Evolutionary conservation across 805 yeast species (phyloP).

Genomic region (Candida succiphila): DNA sequence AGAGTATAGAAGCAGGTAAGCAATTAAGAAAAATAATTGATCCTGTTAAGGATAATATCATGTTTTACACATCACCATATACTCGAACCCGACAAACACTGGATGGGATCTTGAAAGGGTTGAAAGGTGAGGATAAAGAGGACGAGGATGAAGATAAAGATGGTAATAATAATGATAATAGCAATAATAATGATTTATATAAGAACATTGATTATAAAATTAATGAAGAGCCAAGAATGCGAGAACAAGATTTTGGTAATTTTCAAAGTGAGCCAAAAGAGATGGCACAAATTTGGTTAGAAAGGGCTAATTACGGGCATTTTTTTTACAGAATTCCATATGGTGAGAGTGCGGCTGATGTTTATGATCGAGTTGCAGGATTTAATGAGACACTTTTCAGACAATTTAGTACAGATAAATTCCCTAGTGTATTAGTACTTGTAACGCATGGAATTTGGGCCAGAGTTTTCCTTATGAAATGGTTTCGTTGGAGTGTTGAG

Average conservation of each 20-base stretch:
- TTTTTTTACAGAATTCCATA: constrained; percentile 84
- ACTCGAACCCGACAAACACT: constrained; percentile 78
- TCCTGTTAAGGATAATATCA: constrained; percentile 42
- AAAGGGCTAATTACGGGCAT: constrained; percentile 80
- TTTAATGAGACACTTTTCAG: constrained; percentile 82
- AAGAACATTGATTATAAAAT: constrained; percentile 39
- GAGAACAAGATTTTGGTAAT: constrained; percentile 95
- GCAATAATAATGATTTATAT: too few relatives aligned
- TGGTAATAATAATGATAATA: not conserved
- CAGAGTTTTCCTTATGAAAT: constrained; percentile 83
- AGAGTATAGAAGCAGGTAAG: constrained; percentile 51
- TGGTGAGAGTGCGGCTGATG: constrained; percentile 96
- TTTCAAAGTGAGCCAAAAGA: constrained; percentile 70
- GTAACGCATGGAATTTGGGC: constrained; percentile 96
- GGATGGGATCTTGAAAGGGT: constrained; percentile 53
- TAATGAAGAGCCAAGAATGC: constrained; percentile 81
- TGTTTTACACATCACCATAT: constrained; percentile 84
- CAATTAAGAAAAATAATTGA: constrained; percentile 32
- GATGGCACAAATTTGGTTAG: constrained; percentile 77
- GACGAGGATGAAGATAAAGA: not conserved
- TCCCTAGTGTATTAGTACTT: constrained; percentile 73
- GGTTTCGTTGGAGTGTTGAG: constrained; percentile 92
- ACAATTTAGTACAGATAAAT: constrained; percentile 58
- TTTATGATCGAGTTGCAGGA: constrained; percentile 82
- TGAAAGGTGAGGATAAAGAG: constrained; percentile 14